Base-by-base conservation (phyloP, 768 basidiomycete genomes). In the Pisolithus sp. region DNA sequence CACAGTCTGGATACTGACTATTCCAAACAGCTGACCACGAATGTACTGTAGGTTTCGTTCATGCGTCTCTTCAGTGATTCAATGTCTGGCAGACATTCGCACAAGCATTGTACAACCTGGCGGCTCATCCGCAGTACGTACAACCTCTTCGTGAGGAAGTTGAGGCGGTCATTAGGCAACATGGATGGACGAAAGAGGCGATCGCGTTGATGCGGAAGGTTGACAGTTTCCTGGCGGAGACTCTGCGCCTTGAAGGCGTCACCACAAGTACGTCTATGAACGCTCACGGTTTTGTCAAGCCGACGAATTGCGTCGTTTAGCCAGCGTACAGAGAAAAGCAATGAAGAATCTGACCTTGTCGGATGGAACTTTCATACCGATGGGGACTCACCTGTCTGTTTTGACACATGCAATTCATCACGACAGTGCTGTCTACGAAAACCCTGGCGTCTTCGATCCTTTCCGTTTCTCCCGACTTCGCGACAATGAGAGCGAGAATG, bases 391-490 rank as follows among this genome's bases (percentile, higher is more conserved):
- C 20, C 31, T 74, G 7, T 34, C 60, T 2, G 60, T 58, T 9
- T 57, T 68, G 4, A 30, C 60, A 2, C 46, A 48, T 15, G 59
- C 58, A 7, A 40, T 61, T 0, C 66, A 68, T 42, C 52, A 26
- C 3, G 60, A 65, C 17, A 43, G 51, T 9, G 42, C 26, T 7
- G 7, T 53, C 7, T 75, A 76, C 42, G 55, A 67, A 1, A 62
- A 72, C 31, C 53, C 75, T 0, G 23, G 62, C 0, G 52, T 48
- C 4, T 76, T 83, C 54, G 70, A 79, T 37, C 73, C 73, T 0
- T 79, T 77, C 62, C 76, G 80, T 2, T 82, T 79, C 55, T 62
- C 69, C 0, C 59, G 67, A 15, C 62, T 71, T 56, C 57, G 65
- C 41, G 64, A 73, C n/a, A 57, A 50, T 31, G 59, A 66, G 2